Evolutionary conservation across 257 asterid genomes (phyloP), one percentile per base, ranked within the genome.

Genomic region (Coffea canephora): DNA sequence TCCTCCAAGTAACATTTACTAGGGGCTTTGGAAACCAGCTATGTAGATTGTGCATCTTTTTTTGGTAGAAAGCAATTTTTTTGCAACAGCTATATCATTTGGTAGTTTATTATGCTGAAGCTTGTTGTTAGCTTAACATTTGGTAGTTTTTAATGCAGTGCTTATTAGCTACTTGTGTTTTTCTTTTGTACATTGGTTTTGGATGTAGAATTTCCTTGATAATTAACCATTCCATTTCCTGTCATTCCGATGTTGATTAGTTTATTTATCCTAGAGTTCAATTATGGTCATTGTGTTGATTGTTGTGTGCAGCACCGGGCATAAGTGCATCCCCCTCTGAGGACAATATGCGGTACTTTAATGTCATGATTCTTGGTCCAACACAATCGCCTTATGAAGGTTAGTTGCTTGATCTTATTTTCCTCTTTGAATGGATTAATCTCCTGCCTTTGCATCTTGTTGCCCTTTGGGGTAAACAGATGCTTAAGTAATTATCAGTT

Each of bases 301-400:
- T 74, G 55, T 41, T 89, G 80, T 73, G 4, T 92, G 88, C 96
- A 96, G 99, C 99, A 6, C 99, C 99, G 1, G 99, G 99, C 83
- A 94, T 96, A 88, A 96, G 99, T 84, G 99, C 99, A 12, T 96
- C 99, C 65, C 98, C 99, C 9, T 96, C 97, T 0, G 99, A 96
- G 83, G 98, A 96, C 34, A 96, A 96, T 72, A 96, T 96, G 99
- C 96, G 98, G 43, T 92, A 96, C 74, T 96, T 96, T 86, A 96
- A 96, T 85, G 99, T 96, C 75, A 96, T 96, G 99, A 91, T 96
- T 85, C 99, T 96, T 81, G 99, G 99, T 75, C 99, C 99, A 68
- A 79, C 97, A 13, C 99, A 96, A 76, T 96, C 99, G 80, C 99
- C 99, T 76, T 96, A 94, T 83, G 99, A 96, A 96, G 99, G 99